A percentile compares a stretch with the other conserved stretches of the same genome.
phyloP scores from a whole-genome alignment of 306 rosid species.

The Canavalia ensiformis region DNA sequence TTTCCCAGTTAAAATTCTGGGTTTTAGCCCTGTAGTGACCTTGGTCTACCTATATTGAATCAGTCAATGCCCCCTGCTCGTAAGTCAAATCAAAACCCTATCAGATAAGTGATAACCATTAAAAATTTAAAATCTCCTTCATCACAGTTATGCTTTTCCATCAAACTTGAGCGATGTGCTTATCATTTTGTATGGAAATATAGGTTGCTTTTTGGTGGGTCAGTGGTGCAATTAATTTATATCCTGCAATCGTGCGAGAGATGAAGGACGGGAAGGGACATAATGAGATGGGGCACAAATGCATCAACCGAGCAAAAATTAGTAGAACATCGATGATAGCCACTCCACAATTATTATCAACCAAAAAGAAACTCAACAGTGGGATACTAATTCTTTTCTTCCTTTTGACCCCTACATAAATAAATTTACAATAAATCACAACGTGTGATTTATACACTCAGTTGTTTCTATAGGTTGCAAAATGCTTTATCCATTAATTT shows the following conservation, averaged over 20 bases:
- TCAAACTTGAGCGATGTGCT: background rate
- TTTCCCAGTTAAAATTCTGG: background rate
- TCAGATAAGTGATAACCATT: background rate
- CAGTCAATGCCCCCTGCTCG: background rate
- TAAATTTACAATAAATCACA: background rate
- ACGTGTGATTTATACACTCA: background rate
- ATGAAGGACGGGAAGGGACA: conserved; percentile 26
- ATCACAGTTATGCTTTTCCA: background rate
- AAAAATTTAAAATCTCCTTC: background rate
- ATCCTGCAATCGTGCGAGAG: background rate
- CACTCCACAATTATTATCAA: conserved; percentile 8
- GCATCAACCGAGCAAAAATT: conserved; percentile 29
- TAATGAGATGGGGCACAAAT: conserved; percentile 33
- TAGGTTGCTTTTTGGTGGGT: conserved; percentile 29
- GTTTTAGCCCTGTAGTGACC: background rate
- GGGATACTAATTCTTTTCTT: background rate
- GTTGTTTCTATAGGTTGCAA: background rate
- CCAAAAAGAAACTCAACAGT: background rate
- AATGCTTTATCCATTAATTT: conserved; percentile 4
- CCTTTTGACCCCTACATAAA: background rate
- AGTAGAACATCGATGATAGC: conserved; percentile 21
- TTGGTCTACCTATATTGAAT: background rate
- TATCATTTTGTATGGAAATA: background rate
- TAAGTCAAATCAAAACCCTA: background rate
- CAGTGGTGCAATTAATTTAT: conserved; percentile 23